phyloP scores from a whole-genome alignment of 352 stramenopile genomes.

The Globisporangium barbulae region DNA sequence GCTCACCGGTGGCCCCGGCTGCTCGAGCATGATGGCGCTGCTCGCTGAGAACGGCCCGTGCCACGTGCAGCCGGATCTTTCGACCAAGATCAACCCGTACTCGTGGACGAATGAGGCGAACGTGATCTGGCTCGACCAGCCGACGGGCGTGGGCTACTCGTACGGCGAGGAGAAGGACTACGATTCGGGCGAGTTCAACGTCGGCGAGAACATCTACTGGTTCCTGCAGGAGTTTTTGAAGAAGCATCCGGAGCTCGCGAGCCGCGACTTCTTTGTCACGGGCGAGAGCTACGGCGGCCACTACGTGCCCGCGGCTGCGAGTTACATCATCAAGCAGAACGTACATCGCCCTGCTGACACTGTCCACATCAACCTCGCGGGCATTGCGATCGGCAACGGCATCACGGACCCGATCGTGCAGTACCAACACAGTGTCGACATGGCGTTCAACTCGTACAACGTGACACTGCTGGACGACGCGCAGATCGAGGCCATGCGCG shows the following conservation, averaged over 20 bases:
- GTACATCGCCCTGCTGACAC: slow-evolving; percentile 10
- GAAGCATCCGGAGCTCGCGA: slow-evolving; percentile 31
- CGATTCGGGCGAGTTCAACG: slow-evolving; percentile 30
- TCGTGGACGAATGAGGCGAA: slow-evolving; percentile 42
- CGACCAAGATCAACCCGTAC: slow-evolving; percentile 29
- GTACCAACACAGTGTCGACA: slow-evolving; percentile 65
- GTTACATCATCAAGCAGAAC: slow-evolving; percentile 25
- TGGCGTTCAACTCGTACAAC: slow-evolving; percentile 73
- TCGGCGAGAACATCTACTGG: slow-evolving; percentile 41
- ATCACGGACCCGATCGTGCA: slow-evolving; percentile 72
- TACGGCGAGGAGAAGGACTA: slow-evolving; percentile 24
- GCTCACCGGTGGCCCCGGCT: slow-evolving; percentile 43
- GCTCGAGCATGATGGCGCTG: slow-evolving; percentile 32
- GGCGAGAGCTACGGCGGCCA: slow-evolving; percentile 44
- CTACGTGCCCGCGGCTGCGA: slow-evolving; percentile 34
- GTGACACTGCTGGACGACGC: slow-evolving; percentile 46
- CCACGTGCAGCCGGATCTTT: slow-evolving; percentile 23
- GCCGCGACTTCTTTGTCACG: slow-evolving; percentile 37
- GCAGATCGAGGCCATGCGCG: slow-evolving; percentile 45
- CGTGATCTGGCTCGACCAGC: slow-evolving; percentile 37
- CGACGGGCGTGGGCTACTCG: slow-evolving; percentile 23
- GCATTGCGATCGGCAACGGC: slow-evolving; percentile 70
- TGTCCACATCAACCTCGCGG: slow-evolving; percentile 37
- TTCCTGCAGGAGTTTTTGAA: slow-evolving; percentile 39
- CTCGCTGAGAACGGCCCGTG: slow-evolving; percentile 45